Evolutionary conservation across 768 basidiomycete species (phyloP), one percentile per base, ranked within the genome.

Genomic region (Wakefieldia striispora): DNA sequence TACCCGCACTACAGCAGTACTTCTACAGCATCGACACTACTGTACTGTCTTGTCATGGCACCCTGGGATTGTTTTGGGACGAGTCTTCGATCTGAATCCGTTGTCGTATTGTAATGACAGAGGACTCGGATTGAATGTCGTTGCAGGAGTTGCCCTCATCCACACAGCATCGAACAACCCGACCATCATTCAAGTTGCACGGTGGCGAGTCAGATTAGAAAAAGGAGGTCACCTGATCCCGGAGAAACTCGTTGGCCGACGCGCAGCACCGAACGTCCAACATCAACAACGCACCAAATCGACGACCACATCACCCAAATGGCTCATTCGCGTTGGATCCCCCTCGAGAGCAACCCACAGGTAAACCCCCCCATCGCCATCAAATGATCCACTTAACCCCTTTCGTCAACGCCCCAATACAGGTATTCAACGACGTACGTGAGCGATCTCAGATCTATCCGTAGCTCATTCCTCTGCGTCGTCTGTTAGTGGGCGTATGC

Each of bases 261-360:
- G 27, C 27, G 27, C 27, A 27, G 27, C 27, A 27, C 27, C 27
- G 6, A 27, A 23, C 23, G 6, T 27, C 27, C 27, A n/a, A 27
- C 6, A 27, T 27, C 27, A 27, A 27, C 6, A 27, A 27, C 27
- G 10, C 27, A 27, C 27, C 27, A 27, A 11, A 27, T 9, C 27
- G 27, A 27, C 6, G 9, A 16, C 24, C 36, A n/a, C n/a, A 17
- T 51, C 29, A 20, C 35, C 29, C n/a, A 20, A 14, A 66, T 67
- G 64, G 52, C 55, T 27, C 21, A 55, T 37, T 47, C 67, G 27
- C 75, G 71, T 38, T 92, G 90, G 90, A 81, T 92, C 43, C 90
- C 90, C 8, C 75, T 91, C 12, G 90, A 92, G 70, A 83, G 84
- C 56, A 88, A 88, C 59, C 90, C 80, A 45, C 69, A 80, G 53